These are phyloP conservation scores for Ministeria vibrans DNA, from an alignment of 78 protist genomes.

Conservation along the genomic window DNA sequence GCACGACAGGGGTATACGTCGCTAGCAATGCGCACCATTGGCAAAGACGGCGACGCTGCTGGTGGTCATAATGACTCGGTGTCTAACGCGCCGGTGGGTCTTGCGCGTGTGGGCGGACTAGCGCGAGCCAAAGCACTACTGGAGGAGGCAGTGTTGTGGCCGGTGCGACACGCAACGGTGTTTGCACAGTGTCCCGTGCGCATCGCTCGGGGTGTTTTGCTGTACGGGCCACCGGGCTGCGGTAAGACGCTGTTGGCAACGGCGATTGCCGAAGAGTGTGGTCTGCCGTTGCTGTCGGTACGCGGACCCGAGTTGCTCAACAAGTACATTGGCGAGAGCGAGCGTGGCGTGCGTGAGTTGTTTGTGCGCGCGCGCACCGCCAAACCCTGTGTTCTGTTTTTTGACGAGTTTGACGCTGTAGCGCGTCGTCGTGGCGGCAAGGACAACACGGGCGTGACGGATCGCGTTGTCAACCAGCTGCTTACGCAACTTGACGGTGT, in stretches of 20 bases:
- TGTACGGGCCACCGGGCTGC: constrained; percentile 89
- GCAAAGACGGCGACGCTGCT: no score
- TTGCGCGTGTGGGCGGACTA: constrained; percentile 16
- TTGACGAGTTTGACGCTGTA: constrained; percentile 89
- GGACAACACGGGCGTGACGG: constrained; percentile 84
- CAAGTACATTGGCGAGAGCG: constrained; percentile 87
- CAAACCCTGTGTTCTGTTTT: constrained; percentile 85
- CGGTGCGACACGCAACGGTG: constrained; percentile 49
- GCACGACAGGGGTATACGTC: not conserved
- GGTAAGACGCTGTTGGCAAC: constrained; percentile 83
- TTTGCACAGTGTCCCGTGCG: constrained; percentile 50
- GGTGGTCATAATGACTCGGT: no score
- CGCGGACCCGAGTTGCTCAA: constrained; percentile 94
- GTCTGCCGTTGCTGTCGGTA: constrained; percentile 69
- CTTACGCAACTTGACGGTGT: constrained; percentile 88
- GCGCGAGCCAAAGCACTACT: constrained; percentile 34
- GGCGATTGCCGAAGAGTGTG: constrained; percentile 72
- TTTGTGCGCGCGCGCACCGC: constrained; percentile 80
- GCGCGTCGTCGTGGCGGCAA: constrained; percentile 68
- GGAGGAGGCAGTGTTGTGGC: constrained; percentile 64
- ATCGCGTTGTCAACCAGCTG: constrained; percentile 90
- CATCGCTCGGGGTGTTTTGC: constrained; percentile 53
- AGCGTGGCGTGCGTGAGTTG: constrained; percentile 66
- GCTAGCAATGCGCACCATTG: not conserved
- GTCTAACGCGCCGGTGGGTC: not conserved